phyloP scores from a whole-genome alignment of 116 monocot genomes.

The Trichopus zeylanicus region DNA sequence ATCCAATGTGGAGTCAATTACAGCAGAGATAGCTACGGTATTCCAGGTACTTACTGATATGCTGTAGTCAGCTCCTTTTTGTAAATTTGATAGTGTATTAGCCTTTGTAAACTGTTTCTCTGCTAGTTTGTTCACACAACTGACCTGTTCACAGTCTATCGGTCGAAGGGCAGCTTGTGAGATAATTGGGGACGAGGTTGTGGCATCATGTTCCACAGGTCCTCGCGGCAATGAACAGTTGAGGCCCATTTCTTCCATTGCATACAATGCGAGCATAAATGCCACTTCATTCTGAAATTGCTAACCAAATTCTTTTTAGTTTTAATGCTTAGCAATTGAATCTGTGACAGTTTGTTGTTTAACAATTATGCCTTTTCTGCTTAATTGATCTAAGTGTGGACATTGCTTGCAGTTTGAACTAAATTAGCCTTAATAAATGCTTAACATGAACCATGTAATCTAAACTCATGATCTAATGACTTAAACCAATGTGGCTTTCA shows the following conservation, averaged over 20 bases:
- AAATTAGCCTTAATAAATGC: too few relatives aligned
- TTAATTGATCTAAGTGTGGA: background rate
- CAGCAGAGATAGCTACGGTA: constrained; percentile 57
- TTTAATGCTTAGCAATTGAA: background rate
- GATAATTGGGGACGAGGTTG: constrained; percentile 63
- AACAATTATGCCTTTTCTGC: too few relatives aligned
- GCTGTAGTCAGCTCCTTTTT: background rate
- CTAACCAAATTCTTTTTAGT: background rate
- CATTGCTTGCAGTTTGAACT: too few relatives aligned
- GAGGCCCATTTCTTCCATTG: constrained; percentile 12
- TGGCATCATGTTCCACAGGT: constrained; percentile 59
- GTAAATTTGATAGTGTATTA: background rate
- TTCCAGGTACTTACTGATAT: constrained; percentile 38
- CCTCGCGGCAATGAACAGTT: constrained; percentile 90
- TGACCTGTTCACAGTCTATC: constrained; percentile 54
- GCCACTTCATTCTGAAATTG: background rate
- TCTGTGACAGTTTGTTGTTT: background rate
- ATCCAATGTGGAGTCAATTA: constrained; percentile 79
- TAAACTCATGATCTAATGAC: too few relatives aligned
- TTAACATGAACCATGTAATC: too few relatives aligned
- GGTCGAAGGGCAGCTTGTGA: constrained; percentile 64
- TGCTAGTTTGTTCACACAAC: background rate
- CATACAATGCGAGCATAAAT: constrained; percentile 1
- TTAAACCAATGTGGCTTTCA: too few relatives aligned
- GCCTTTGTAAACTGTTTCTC: background rate